phyloP scores from a whole-genome alignment of 768 basidiomycete genomes.

The Austroboletus eburneus region DNA sequence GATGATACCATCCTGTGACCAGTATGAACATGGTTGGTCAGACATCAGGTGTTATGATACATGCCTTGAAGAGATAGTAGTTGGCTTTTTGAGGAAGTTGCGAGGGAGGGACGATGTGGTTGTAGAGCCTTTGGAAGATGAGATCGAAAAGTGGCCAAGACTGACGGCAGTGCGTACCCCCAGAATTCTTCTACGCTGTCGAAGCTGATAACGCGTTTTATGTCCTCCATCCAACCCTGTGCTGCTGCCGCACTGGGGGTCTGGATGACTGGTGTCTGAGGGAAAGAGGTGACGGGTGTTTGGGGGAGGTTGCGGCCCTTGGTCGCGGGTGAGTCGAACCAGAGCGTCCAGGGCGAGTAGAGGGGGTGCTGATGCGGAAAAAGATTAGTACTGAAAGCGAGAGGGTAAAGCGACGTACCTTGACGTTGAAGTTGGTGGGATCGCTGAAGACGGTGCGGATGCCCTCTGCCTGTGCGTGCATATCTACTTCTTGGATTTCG shows the following conservation, averaged over 20 bases:
- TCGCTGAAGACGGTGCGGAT: conserved; percentile 94
- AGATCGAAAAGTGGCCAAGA: conserved; percentile 1
- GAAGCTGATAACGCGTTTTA: conserved; percentile 93
- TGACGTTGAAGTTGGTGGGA: conserved; percentile 92
- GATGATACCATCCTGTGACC: conserved; percentile 80
- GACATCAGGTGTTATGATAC: conserved; percentile 17
- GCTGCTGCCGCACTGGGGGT: conserved; percentile 73
- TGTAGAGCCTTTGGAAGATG: conserved; percentile 66
- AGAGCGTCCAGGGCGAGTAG: conserved; percentile 93
- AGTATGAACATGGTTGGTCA: conserved; percentile 5
- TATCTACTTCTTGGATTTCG: conserved; percentile 83
- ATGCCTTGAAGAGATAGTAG: conserved; percentile 96
- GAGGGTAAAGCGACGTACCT: conserved; percentile 46
- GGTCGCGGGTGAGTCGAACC: conserved; percentile 94
- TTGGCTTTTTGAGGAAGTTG: conserved; percentile 94
- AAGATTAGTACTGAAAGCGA: conserved; percentile 1
- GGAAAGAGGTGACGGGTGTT: conserved; percentile 74
- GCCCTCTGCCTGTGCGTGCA: conserved; percentile 76
- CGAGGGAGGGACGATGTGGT: conserved; percentile 96
- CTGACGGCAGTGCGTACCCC: conserved; percentile 60
- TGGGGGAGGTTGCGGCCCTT: conserved; percentile 88
- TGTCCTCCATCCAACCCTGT: conserved; percentile 98
- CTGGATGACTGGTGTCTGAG: conserved; percentile 67
- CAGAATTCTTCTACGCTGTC: conserved; percentile 99
- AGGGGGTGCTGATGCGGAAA: conserved; percentile 70